Evolutionary conservation across 1,284 basidiomycete genomes (phyloP), one percentile per base, ranked within the genome.

Genomic region (Cutaneotrichosporon arboriforme): DNA sequence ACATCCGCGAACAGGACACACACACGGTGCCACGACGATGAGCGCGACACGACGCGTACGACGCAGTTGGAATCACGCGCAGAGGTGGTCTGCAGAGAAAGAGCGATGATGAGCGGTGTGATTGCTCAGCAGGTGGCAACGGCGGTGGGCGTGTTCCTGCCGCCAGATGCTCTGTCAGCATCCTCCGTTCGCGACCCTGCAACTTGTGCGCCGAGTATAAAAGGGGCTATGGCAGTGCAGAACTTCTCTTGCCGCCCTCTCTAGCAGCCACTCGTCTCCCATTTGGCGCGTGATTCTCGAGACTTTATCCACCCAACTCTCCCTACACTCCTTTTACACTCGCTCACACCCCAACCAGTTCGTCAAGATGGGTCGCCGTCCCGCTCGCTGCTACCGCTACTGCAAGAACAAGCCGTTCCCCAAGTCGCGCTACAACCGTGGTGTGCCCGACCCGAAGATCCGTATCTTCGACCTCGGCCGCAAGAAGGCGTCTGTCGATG

Each of bases 361-460:
- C 47, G 54, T 66, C 69, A 76, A 79, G 72, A 92, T 93, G 90
- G 91, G 90, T 83, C 88, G 90, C 76, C 88, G 90, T 82, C 90
- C 90, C 67, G 90, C 90, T 77, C 86, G 88, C 70, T 94, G 90
- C 83, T 92, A 93, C 80, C 85, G 90, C 64, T 94, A 96, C 82
- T 94, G 90, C 83, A 96, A 97, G 82, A 96, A 94, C 84, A 96
- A 97, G 83, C 90, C 90, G 41, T 78, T 73, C 76, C 77, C 77
- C 58, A 94, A 94, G 80, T 91, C 88, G 57, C 80, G 91, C 74
- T 96, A 94, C 83, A 96, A 96, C 81, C 90, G 94, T 82, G 93
- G 92, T 90, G 91, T 94, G 46, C 90, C 91, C 67, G 91, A 93
- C 75, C 77, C 90, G 64, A 94, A 94, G 88, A 92, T 93, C 76